Evolutionary conservation across 441 rosid genomes (phyloP).

Genomic region (Corymbia calophylla): DNA sequence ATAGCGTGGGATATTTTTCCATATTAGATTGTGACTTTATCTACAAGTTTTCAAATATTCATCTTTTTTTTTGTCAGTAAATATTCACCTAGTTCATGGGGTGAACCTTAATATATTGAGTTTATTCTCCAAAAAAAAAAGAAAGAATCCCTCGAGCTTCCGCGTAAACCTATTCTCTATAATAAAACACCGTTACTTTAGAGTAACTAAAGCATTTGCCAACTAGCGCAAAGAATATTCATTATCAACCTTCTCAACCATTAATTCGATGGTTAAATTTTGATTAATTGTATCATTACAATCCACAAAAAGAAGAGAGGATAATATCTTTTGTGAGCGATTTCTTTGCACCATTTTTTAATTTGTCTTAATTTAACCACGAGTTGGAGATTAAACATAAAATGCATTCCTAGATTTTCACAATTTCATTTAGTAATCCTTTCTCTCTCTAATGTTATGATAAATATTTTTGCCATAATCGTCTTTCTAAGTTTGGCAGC

Average conservation of each 20-base stretch:
- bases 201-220: not conserved
- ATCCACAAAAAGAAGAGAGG: not conserved
- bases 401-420: not conserved
- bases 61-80: not conserved
- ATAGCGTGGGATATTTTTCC: not conserved
- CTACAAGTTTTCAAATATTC: not conserved
- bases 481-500: not conserved
- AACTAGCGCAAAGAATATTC: no score
- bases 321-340: not conserved
- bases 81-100: not conserved
- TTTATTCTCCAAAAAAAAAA: not conserved
- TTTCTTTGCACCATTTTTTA: not conserved
- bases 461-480: not conserved
- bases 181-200: not conserved
- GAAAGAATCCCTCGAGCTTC: not conserved
- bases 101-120: not conserved
- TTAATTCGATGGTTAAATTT: not conserved
- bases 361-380: not conserved
- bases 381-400: not conserved
- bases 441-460: not conserved
- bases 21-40: not conserved
- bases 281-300: not conserved
- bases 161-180: not conserved
- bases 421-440: not conserved
- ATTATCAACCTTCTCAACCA: not conserved